A percentile compares a stretch with the other conserved stretches of the same genome.
Evolutionary conservation across 345 rosid species (phyloP).

Genomic region (Theobroma cacao): DNA sequence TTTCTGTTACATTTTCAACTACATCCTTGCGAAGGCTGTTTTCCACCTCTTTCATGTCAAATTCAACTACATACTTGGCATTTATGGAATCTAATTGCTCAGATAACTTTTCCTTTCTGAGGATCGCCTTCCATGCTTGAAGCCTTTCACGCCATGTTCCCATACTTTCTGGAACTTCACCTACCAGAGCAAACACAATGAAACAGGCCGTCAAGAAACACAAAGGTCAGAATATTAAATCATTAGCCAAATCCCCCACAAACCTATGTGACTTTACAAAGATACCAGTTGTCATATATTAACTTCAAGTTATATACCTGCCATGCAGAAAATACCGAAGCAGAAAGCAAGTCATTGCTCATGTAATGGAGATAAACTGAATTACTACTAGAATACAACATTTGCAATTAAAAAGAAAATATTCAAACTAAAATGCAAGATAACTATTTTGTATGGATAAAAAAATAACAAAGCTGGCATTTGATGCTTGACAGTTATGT

Average conservation of each 20-base stretch:
- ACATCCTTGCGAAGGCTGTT: constrained; percentile 89
- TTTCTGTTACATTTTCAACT: constrained; percentile 49
- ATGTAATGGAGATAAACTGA: not conserved
- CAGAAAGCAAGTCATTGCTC: not conserved
- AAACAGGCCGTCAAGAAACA: not conserved
- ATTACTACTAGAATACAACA: not conserved
- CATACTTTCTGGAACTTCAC: constrained; percentile 37
- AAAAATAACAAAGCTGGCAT: constrained; percentile 3
- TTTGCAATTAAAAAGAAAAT: not conserved
- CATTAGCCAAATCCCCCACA: not conserved
- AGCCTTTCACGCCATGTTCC: constrained; percentile 84
- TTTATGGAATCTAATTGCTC: constrained; percentile 59
- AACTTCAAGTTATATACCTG: not conserved
- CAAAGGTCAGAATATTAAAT: not conserved
- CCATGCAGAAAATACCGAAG: not conserved
- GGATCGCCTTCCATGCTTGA: constrained; percentile 63
- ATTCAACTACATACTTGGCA: constrained; percentile 84
- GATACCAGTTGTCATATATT: not conserved
- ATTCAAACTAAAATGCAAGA: not conserved
- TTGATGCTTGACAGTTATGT: not conserved
- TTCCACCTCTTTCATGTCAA: constrained; percentile 97
- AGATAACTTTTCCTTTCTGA: constrained; percentile 60
- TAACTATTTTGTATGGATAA: not conserved
- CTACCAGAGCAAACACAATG: constrained; percentile 31
- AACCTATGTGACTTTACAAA: not conserved